Evolutionary conservation across 192 early-diverging fungal genomes (phyloP).

Genomic region (Polychytrium aggregatum): DNA sequence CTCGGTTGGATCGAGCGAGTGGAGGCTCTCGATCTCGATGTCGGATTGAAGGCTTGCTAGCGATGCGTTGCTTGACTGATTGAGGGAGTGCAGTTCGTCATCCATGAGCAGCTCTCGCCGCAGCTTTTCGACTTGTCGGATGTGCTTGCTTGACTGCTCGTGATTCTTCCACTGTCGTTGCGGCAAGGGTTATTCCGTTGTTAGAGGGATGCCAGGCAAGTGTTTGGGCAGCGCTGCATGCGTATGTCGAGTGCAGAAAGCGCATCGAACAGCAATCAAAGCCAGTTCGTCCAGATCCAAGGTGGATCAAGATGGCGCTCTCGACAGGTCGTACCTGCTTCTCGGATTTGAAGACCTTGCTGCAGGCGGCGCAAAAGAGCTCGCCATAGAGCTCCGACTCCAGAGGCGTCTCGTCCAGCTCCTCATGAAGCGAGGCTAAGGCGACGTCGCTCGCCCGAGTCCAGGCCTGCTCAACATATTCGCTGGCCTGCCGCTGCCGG

Average conservation of each 20-base stretch:
- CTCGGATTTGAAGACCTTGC: conserved; percentile 76
- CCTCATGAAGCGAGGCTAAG: too few species aligned
- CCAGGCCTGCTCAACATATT: conserved; percentile 20
- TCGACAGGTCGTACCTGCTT: conserved; percentile 23
- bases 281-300: background rate
- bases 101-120: conserved; percentile 53
- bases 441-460: conserved; percentile 14
- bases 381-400: conserved; percentile 28
- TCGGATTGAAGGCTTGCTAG: too few species aligned
- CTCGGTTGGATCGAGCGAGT: too few species aligned
- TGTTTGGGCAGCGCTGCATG: too few species aligned
- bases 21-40: too few species aligned
- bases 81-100: conserved; percentile 16
- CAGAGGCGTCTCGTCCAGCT: conserved; percentile 21
- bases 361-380: conserved; percentile 76
- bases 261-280: background rate
- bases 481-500: conserved; percentile 14
- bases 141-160: conserved; percentile 76
- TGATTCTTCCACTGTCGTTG: conserved; percentile 65
- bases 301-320: too few species aligned
- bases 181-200: background rate
- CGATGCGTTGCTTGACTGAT: too few species aligned
- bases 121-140: conserved; percentile 64
- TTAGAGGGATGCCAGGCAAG: too few species aligned
- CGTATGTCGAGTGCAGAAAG: too few species aligned